Conservation (phyloP, 2,329 filamentous ascomycete species). For the Penicillium nordicum region DNA sequence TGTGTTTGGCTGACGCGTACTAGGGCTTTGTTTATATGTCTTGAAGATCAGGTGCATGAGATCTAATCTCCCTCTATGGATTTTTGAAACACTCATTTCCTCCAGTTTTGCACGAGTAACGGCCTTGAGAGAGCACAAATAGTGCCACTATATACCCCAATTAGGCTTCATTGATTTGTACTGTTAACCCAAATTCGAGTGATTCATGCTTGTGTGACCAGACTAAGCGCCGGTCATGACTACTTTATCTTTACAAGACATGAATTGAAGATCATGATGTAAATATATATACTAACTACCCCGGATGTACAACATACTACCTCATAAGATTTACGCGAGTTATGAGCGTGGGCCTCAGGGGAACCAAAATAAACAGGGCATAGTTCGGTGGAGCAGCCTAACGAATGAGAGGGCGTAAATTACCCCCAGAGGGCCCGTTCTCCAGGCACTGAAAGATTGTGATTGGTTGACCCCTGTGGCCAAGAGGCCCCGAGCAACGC, state of each 20-base stretch:
- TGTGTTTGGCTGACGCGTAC: not conserved
- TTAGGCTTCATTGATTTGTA: not conserved
- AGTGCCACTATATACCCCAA: not conserved
- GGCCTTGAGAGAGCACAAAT: not conserved
- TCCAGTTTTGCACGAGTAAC: not conserved
- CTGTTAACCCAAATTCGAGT: not conserved
- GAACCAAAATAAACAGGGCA: conserved; percentile 15
- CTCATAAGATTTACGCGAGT: not conserved
- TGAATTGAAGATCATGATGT: not conserved
- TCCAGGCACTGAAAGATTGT: conserved; percentile 8
- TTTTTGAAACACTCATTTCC: conserved; percentile 7
- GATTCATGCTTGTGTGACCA: not conserved
- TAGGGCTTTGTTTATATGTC: conserved; percentile 5
- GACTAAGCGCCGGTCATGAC: not conserved
- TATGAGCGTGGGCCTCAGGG: conserved; percentile 1
- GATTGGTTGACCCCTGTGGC: conserved; percentile 32
- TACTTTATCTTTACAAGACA: not conserved
- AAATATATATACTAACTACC: not conserved
- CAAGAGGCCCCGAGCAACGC: conserved; percentile 52
- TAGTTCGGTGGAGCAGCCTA: conserved; percentile 12
- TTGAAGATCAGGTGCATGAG: not conserved
- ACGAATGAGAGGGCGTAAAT: conserved; percentile 4
- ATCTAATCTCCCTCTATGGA: not conserved
- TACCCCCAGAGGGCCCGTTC: not conserved
- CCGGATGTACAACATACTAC: not conserved